These are phyloP conservation scores for Cucurbita ficifolia DNA, from an alignment of 306 rosid genomes.

Conservation along the genomic window DNA sequence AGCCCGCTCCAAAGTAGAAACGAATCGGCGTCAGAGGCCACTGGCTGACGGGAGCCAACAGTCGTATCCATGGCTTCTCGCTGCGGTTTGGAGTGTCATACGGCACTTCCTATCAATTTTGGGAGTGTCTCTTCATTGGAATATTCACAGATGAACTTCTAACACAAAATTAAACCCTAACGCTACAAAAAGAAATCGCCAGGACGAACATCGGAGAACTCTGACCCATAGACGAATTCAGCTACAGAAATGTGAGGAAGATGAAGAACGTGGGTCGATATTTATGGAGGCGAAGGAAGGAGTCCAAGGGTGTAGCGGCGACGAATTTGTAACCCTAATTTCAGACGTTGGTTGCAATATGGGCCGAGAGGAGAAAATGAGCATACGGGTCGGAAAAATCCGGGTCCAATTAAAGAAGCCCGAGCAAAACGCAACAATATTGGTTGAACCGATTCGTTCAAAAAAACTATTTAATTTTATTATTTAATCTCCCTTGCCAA, in stretches of 20 bases:
- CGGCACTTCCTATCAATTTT: slow-evolving; percentile 90
- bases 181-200: background rate
- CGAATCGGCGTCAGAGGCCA: background rate
- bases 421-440: background rate
- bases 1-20: slow-evolving; percentile 8
- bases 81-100: slow-evolving; percentile 70
- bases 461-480: background rate
- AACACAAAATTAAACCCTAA: background rate
- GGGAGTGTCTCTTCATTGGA: slow-evolving; percentile 70
- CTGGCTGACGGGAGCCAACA: slow-evolving; percentile 22
- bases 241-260: background rate
- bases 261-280: background rate
- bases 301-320: background rate
- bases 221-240: accelerated
- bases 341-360: background rate
- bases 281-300: background rate
- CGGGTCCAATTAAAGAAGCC: background rate
- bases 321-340: background rate
- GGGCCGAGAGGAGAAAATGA: background rate
- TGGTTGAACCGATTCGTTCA: too few relatives aligned
- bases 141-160: background rate
- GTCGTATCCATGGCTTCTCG: background rate
- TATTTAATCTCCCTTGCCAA: background rate
- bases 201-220: too few relatives aligned
- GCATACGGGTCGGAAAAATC: background rate